phyloP scores from a whole-genome alignment of 225 moss, liverwort and hornwort genomes.

The Marchantia polymorpha region DNA sequence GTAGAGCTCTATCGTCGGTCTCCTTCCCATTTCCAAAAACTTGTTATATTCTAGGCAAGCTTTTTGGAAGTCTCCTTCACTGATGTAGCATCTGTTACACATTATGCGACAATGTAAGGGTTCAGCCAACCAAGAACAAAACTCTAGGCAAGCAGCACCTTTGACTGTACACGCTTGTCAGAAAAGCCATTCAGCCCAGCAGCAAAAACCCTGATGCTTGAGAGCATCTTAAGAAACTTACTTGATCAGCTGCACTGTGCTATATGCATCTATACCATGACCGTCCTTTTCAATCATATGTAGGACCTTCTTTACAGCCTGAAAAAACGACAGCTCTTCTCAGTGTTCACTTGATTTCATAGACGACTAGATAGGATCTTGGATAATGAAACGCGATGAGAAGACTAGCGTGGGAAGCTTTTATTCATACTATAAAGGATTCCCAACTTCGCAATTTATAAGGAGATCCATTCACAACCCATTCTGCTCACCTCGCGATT shows the following conservation, averaged over 20 bases:
- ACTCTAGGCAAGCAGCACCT: background rate
- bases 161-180: background rate
- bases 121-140: background rate
- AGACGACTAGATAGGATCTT: background rate
- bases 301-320: slow-evolving; percentile 65
- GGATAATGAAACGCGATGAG: background rate
- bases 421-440: too few relatives aligned
- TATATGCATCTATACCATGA: slow-evolving; percentile 56
- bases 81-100: slow-evolving; percentile 36
- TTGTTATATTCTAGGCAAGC: slow-evolving; percentile 53
- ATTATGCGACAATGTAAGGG: background rate
- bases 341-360: background rate
- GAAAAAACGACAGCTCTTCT: background rate
- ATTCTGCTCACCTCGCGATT: slow-evolving; percentile 53
- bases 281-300: slow-evolving; percentile 58
- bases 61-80: slow-evolving; percentile 43
- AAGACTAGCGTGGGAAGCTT: background rate
- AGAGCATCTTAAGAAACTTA: slow-evolving; percentile 25
- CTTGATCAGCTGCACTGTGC: slow-evolving; percentile 60
- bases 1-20: slow-evolving; percentile 63
- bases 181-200: background rate
- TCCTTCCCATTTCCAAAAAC: slow-evolving; percentile 50
- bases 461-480: background rate
- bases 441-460: too few relatives aligned
- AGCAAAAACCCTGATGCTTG: too few relatives aligned